Base-by-base conservation (phyloP, 108 stramenopile species). In the Parmales sp. region DNA sequence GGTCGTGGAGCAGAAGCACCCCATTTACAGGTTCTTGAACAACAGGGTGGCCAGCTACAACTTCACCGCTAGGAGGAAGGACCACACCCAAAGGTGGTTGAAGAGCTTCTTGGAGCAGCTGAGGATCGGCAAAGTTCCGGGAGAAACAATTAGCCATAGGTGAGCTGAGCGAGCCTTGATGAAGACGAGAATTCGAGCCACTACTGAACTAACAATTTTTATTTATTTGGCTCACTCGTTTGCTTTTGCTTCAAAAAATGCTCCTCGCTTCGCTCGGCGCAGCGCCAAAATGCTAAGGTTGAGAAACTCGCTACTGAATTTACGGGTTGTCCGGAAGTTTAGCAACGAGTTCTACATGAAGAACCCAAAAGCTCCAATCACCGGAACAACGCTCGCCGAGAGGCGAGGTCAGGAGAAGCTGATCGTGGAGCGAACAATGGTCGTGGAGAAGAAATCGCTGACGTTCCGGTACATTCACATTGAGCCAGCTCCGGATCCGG, bases 21-120 rank as follows among this genome's bases (percentile, higher is more conserved):
- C 83, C 38, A 81, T 84, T 19, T 88, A 88, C 72, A 72, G 85
- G 37, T 63, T 76, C 1, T 38, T 76, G 19, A 23, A 38, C n/a
- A 66, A 80, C n/a, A 64, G 70, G 20, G 38, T 88, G 13, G 82
- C 54, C 11, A 18, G 48, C n/a, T 76, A 68, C 41, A 88, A 88
- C 71, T 78, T 74, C 37, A 73, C 71, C 7, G 37, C 65, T 11
- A 49, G 78, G 7, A 39, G 83, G 8, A 69, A 68, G 38, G 60
- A 72, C 20, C 72, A 81, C 63, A 46, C 49, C 51, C 64, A 44
- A 19, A 37, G 49, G 25, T 88, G 87, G 87, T 16, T 86, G 37
- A 6, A 51, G 9, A 69, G 67, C n/a, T 74, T 88, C 38, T 64
- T 80, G 7, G 80, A 83, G 26, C 71, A 68, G 66, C 39, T 86